Evolutionary conservation across 768 basidiomycete genomes (phyloP).

Genomic region (Leccinum subgranulosum): DNA sequence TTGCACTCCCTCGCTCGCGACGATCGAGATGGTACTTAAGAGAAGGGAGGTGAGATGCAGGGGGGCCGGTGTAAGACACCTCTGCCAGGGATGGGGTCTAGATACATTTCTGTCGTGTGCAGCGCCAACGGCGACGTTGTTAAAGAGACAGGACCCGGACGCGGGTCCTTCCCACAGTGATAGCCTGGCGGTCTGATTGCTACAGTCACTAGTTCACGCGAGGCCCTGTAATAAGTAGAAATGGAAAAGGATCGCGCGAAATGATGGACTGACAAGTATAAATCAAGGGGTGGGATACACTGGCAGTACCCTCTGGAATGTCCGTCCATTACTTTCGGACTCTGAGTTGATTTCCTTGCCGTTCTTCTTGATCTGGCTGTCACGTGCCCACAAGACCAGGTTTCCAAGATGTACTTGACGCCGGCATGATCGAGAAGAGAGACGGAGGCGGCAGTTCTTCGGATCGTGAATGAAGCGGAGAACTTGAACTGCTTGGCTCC

Average conservation of each 20-base stretch:
- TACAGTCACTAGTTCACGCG: constrained; percentile 51
- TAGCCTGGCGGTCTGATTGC: constrained; percentile 89
- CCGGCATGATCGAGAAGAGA: constrained; percentile 59
- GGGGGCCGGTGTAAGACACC: no score
- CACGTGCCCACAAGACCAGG: constrained; percentile 52
- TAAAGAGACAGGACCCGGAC: constrained; percentile 92
- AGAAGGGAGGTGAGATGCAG: no score
- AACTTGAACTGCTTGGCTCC: constrained; percentile 1
- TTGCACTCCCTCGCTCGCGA: no score
- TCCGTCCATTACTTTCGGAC: no score
- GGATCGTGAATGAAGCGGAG: constrained; percentile 36
- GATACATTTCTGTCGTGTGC: no score
- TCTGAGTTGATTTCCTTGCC: constrained; percentile 17
- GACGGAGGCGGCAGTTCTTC: constrained; percentile 51
- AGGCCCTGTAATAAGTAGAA: no score
- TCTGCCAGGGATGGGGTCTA: no score
- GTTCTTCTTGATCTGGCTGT: constrained; percentile 55
- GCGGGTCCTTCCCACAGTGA: constrained; percentile 87
- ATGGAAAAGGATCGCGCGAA: no score
- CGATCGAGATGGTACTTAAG: no score
- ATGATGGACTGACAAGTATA: no score
- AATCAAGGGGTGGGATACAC: no score
- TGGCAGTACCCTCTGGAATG: constrained; percentile 55
- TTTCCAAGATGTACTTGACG: constrained; percentile 69
- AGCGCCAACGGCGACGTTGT: constrained; percentile 89